Conservation (phyloP, 192 early-diverging fungal species). For the Backusella macrospora region DNA sequence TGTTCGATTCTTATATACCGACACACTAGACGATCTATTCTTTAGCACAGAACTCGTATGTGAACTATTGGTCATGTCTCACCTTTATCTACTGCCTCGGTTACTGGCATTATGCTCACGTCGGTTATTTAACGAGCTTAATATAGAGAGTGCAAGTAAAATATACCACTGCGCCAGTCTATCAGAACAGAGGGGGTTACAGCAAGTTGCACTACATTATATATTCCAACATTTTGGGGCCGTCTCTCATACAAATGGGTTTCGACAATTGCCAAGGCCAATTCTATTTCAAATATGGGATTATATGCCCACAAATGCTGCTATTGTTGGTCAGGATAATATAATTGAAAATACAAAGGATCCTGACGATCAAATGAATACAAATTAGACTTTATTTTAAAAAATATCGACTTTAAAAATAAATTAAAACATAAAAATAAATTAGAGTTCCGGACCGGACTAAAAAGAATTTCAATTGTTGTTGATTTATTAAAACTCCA, state of each 20-base stretch:
- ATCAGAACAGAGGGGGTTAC: conserved; percentile 55
- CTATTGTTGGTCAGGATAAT: conserved; percentile 31
- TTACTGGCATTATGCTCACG: conserved; percentile 51
- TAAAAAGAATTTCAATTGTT: background rate
- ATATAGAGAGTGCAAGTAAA: conserved; percentile 56
- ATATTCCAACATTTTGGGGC: conserved; percentile 64
- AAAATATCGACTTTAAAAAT: background rate
- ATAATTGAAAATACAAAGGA: background rate
- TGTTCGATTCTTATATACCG: conserved; percentile 61
- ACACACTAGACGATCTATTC: conserved; percentile 43
- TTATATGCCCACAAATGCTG: conserved; percentile 46
- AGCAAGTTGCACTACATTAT: conserved; percentile 51
- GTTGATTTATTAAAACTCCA: background rate
- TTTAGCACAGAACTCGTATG: conserved; percentile 44
- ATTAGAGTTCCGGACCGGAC: background rate
- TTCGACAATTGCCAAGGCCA: conserved; percentile 52
- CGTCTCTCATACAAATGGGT: conserved; percentile 60
- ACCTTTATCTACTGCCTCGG: conserved; percentile 61
- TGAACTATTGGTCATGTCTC: conserved; percentile 63
- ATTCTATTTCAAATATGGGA: conserved; percentile 66
- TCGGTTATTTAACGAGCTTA: conserved; percentile 48
- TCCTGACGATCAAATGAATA: background rate
- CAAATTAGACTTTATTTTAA: background rate
- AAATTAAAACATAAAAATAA: background rate
- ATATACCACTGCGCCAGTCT: conserved; percentile 59